These are phyloP conservation scores for Sporothrix pseudoabietina DNA, from an alignment of 2,329 filamentous ascomycete genomes.

Conservation along the genomic window DNA sequence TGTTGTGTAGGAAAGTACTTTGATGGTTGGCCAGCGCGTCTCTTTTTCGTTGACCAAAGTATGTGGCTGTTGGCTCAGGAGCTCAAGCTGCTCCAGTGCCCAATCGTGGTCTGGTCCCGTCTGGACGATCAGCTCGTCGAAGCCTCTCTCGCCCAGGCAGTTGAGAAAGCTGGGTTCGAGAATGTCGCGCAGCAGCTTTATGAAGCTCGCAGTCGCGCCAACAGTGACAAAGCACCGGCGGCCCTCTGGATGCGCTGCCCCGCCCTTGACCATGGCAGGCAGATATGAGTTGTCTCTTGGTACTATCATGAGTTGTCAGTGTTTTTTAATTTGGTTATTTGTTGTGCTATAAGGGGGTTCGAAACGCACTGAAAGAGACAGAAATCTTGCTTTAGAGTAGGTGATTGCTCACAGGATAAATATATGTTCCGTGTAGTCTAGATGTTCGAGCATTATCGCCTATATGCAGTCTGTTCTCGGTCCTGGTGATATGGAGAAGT, in stretches of 20 bases:
- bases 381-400: neutral
- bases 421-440: neutral
- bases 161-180: slow-evolving; percentile 64
- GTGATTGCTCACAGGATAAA: neutral
- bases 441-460: neutral
- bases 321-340: neutral
- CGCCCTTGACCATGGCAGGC: neutral
- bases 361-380: neutral
- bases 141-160: slow-evolving; percentile 60
- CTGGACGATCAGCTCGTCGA: slow-evolving; percentile 75
- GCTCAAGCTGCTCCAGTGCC: slow-evolving; percentile 46
- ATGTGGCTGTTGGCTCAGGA: slow-evolving; percentile 34
- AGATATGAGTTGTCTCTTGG: neutral
- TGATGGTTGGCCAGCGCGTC: slow-evolving; percentile 30
- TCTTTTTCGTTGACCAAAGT: neutral
- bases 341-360: neutral
- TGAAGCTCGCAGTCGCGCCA: slow-evolving; percentile 87
- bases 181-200: slow-evolving; percentile 66
- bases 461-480: neutral
- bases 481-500: neutral
- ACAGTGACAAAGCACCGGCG: slow-evolving; percentile 79
- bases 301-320: neutral
- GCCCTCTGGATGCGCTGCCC: slow-evolving; percentile 30
- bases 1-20: slow-evolving; percentile 66
- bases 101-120: slow-evolving; percentile 70